phyloP scores from a whole-genome alignment of 352 stramenopile species.

The Pythium pyrilobum region DNA sequence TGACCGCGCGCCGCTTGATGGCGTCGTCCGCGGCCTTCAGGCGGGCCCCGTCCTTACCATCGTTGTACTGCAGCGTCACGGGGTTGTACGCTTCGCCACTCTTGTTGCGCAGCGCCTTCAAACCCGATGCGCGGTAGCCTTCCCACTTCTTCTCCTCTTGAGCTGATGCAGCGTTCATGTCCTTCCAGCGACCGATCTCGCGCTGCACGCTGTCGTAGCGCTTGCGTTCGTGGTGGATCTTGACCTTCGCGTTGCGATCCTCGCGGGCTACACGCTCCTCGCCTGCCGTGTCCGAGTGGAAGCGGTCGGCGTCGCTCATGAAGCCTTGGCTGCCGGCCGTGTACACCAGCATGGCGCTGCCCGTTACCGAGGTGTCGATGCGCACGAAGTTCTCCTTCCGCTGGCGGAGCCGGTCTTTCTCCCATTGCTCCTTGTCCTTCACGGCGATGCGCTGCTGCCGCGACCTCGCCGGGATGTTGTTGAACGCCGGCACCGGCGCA shows the following conservation, averaged over 20 bases:
- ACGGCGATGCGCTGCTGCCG: constrained; percentile 64
- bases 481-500: constrained; percentile 31
- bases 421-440: constrained; percentile 71
- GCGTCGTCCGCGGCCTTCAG: constrained; percentile 58
- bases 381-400: constrained; percentile 66
- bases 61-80: constrained; percentile 85
- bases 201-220: constrained; percentile 53
- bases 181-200: constrained; percentile 82
- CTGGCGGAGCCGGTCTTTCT: constrained; percentile 62
- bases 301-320: constrained; percentile 83
- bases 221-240: constrained; percentile 61
- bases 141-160: constrained; percentile 71
- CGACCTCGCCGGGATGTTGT: constrained; percentile 73
- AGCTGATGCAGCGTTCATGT: constrained; percentile 59
- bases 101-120: constrained; percentile 85
- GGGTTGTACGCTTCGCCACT: constrained; percentile 83
- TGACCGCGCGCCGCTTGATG: constrained; percentile 68
- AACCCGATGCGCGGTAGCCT: constrained; percentile 49
- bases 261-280: constrained; percentile 72
- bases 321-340: constrained; percentile 58
- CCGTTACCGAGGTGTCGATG: constrained; percentile 61
- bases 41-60: constrained; percentile 72
- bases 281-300: constrained; percentile 86
- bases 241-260: constrained; percentile 36
- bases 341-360: constrained; percentile 69